Base-by-base conservation (phyloP, 257 asterid genomes). In the Solanum pinnatisectum region DNA sequence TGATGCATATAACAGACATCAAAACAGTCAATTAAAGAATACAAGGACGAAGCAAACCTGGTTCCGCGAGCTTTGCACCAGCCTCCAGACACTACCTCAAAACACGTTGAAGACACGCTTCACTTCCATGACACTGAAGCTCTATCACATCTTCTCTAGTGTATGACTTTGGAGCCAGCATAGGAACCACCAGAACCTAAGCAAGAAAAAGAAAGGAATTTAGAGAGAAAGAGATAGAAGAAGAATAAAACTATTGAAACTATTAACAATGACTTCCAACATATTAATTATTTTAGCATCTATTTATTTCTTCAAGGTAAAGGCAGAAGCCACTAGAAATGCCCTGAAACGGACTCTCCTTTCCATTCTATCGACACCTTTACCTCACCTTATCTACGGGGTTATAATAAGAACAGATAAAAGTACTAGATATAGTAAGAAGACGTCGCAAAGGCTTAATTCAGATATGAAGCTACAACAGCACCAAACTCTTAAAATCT, bases 81-180 rank as follows among this genome's bases (percentile, higher is more conserved):
- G 98, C 96, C 87, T 97, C 96, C 27, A 97, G 88, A 88, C 98
- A 97, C 76, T 96, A 97, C 93, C 94, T 93, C 92, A 97, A 90
- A 59, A 97, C 98, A 68, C 99, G 98, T 20, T 91, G 94, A 72
- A 95, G 89, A 87, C 99, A 97, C 84, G 94, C 94, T 89, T 97
- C 98, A 93, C 93, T 97, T 86, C 99, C 99, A 90, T 97, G 99
- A 76, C 99, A 97, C 90, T 97, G 99, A 92, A 97, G 95, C 91
- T 97, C 99, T 79, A 97, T 91, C 88, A 97, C 98, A 91, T 97
- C 98, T 88, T 97, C 99, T 30, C 98, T 95, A 85, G 99, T 97
- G 88, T 97, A 97, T 56, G 99, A 97, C 89, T 95, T 97, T 82
- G 99, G 99, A 33, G 94, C 94, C 93, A 97, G 84, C 99, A 97